phyloP scores from a whole-genome alignment of 768 basidiomycete genomes.

The Kondoa subrosea region DNA sequence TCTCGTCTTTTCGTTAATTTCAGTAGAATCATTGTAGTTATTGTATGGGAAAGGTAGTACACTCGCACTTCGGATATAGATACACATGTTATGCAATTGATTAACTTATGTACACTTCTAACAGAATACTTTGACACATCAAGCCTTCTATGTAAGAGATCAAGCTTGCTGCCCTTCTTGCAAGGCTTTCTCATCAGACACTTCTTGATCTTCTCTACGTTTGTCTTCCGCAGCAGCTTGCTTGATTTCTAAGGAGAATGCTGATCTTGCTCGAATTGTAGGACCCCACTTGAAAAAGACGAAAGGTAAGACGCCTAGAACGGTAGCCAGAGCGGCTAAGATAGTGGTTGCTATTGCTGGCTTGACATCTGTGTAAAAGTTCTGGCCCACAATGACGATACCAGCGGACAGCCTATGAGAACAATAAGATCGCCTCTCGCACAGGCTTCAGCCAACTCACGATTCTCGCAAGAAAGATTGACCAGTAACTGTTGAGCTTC shows the following conservation, averaged over 20 bases:
- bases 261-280: slow-evolving; percentile 12
- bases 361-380: slow-evolving; percentile 14
- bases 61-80: too few relatives aligned
- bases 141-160: too few relatives aligned
- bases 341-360: slow-evolving; percentile 13
- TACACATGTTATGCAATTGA: not conserved
- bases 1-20: not conserved
- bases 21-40: too few relatives aligned
- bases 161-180: not conserved
- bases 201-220: not conserved
- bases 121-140: too few relatives aligned
- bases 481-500: slow-evolving; percentile 19
- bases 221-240: slow-evolving; percentile 2
- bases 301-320: slow-evolving; percentile 15
- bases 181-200: not conserved
- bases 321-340: slow-evolving; percentile 13
- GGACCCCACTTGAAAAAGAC: slow-evolving; percentile 15
- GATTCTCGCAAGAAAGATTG: slow-evolving; percentile 17
- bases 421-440: too few relatives aligned
- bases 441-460: too few relatives aligned
- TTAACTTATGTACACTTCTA: not conserved
- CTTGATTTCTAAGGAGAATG: slow-evolving; percentile 5
- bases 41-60: too few relatives aligned
- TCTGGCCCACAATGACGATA: slow-evolving; percentile 13
- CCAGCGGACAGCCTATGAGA: slow-evolving; percentile 7